Conservation (phyloP, 352 stramenopile species). For the Blastocystis sp. region DNA sequence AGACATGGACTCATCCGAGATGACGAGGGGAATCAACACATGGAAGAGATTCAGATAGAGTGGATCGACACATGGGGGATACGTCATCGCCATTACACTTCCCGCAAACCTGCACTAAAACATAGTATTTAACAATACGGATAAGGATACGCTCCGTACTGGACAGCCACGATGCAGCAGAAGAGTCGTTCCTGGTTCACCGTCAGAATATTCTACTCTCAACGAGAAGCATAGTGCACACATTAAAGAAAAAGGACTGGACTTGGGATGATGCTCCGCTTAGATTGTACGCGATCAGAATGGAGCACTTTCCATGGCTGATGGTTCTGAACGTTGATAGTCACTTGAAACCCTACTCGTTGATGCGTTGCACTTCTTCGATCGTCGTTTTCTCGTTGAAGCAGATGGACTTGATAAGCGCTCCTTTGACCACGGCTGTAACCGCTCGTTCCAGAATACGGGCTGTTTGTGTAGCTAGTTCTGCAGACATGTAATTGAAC, state of each 20-base stretch:
- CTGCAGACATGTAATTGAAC: neutral
- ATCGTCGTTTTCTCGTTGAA: neutral
- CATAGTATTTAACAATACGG: neutral
- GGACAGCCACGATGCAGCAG: slow-evolving; percentile 44
- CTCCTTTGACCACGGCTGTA: slow-evolving; percentile 28
- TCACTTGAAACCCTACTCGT: neutral
- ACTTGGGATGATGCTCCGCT: neutral
- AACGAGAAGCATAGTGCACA: neutral
- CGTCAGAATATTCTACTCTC: neutral
- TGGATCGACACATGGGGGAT: neutral
- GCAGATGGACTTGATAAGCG: slow-evolving; percentile 34
- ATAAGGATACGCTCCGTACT: neutral
- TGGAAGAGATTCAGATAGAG: slow-evolving; percentile 46
- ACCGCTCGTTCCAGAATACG: slow-evolving; percentile 25
- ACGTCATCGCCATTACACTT: slow-evolving; percentile 9
- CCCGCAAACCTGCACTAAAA: neutral
- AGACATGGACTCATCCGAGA: neutral
- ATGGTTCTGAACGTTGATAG: neutral
- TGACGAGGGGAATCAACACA: neutral
- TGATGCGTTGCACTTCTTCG: slow-evolving; percentile 5
- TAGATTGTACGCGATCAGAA: slow-evolving; percentile 38
- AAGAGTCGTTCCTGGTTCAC: slow-evolving; percentile 24
- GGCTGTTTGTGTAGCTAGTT: neutral
- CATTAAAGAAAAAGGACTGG: neutral
- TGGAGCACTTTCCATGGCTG: slow-evolving; percentile 40